A percentile compares a stretch with the other conserved stretches of the same genome.
Conservation (phyloP, 2,329 filamentous ascomycete species). For the Fusarium newnesense region DNA sequence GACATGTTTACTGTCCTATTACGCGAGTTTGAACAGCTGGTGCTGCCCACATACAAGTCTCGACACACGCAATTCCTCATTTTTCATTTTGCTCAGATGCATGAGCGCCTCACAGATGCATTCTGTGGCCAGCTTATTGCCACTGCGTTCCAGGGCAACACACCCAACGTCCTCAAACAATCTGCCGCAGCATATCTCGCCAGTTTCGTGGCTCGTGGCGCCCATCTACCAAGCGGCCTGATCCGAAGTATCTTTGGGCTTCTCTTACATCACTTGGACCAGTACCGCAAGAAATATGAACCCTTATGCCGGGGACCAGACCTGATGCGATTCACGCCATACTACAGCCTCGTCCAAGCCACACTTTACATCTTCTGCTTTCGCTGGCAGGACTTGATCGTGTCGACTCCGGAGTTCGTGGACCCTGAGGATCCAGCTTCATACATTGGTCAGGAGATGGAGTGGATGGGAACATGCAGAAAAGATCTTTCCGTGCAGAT, state of each 20-base stretch:
- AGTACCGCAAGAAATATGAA: slow-evolving; percentile 78
- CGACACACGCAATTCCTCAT: slow-evolving; percentile 95
- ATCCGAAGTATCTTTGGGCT: slow-evolving; percentile 86
- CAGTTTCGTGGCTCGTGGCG: slow-evolving; percentile 91
- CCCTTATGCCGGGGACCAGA: slow-evolving; percentile 83
- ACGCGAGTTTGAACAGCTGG: slow-evolving; percentile 85
- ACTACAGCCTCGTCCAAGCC: slow-evolving; percentile 90
- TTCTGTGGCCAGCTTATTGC: slow-evolving; percentile 79
- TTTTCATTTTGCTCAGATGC: slow-evolving; percentile 92
- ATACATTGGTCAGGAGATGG: slow-evolving; percentile 76
- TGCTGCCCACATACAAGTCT: slow-evolving; percentile 90
- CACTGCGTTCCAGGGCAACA: slow-evolving; percentile 65
- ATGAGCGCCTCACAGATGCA: slow-evolving; percentile 79
- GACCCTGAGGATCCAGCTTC: slow-evolving; percentile 71
- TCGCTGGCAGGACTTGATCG: slow-evolving; percentile 90
- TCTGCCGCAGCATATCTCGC: slow-evolving; percentile 91
- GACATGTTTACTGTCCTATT: slow-evolving; percentile 82
- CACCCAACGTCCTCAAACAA: slow-evolving; percentile 79
- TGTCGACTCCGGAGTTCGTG: slow-evolving; percentile 67
- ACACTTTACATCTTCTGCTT: slow-evolving; percentile 97
- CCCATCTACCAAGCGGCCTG: slow-evolving; percentile 78
- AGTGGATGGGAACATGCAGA: slow-evolving; percentile 80
- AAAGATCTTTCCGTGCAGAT: slow-evolving; percentile 81
- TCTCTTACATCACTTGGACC: slow-evolving; percentile 80
- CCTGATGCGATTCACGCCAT: slow-evolving; percentile 82